These are phyloP conservation scores for Myxozyma lipomycoides DNA, from an alignment of 805 yeast species.

Conservation along the genomic window DNA sequence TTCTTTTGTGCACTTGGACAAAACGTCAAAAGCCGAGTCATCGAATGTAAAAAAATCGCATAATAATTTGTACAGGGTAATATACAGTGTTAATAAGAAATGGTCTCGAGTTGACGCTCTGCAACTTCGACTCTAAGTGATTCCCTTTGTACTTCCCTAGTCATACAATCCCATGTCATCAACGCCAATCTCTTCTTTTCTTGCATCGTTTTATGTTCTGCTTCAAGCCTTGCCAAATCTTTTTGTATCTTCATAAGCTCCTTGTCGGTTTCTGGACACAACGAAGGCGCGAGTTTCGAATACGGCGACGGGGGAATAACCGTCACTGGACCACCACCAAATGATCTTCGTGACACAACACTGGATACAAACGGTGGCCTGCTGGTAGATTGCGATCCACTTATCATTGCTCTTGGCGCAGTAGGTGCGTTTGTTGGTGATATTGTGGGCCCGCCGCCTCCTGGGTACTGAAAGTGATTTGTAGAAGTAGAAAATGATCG, in stretches of 20 bases:
- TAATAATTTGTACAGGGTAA: neutral
- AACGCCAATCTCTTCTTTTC: slow-evolving; percentile 18
- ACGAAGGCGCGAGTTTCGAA: slow-evolving; percentile 18
- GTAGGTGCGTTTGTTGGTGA: slow-evolving; percentile 5
- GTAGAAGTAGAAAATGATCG: slow-evolving; percentile 5
- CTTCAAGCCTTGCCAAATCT: slow-evolving; percentile 16
- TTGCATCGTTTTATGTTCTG: slow-evolving; percentile 11
- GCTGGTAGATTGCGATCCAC: no score
- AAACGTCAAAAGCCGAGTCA: slow-evolving; percentile 18
- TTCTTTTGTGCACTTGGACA: slow-evolving; percentile 20
- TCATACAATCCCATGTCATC: slow-evolving; percentile 17
- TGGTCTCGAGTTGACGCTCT: slow-evolving; percentile 19
- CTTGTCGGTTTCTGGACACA: slow-evolving; percentile 21
- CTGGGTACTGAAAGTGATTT: slow-evolving; percentile 1
- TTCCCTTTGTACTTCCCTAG: slow-evolving; percentile 17
- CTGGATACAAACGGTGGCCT: neutral
- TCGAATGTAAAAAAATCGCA: slow-evolving; percentile 19
- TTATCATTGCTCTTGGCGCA: slow-evolving; percentile 26
- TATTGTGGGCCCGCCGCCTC: slow-evolving; percentile 5
- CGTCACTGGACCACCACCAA: neutral
- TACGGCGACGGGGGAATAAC: neutral
- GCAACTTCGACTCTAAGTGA: slow-evolving; percentile 19
- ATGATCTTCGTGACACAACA: slow-evolving; percentile 3
- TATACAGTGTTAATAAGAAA: slow-evolving; percentile 8
- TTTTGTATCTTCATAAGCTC: slow-evolving; percentile 13